Base-by-base conservation (phyloP, 1,284 basidiomycete genomes). In the Sanghuangporus baumii region DNA sequence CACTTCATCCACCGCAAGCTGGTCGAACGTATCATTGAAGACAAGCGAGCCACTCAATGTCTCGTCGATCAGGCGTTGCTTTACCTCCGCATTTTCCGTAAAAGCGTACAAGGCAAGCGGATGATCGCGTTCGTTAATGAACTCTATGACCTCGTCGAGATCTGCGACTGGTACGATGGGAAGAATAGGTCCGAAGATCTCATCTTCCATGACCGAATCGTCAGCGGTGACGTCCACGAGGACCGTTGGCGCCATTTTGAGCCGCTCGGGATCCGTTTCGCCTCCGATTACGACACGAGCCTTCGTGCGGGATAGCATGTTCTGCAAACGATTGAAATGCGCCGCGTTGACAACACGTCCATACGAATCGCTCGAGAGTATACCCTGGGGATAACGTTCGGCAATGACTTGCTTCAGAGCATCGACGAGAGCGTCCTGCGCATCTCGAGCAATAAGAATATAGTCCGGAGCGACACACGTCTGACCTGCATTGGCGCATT, bases 401-500 rank as follows among this genome's bases (percentile, higher is more conserved):
- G 57, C 54, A 36, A 64, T 38, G 12, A 74, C 76, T 60, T 75
- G 72, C 58, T 72, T 69, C 57, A 79, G 70, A n/a, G 73, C 77
- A 11, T 69, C 66, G 38, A 79, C 69, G 46, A 83, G 74, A 56
- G 74, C 71, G 55, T 78, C 75, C 59, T 79, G 76, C 34, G 73
- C 69, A 36, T 75, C 70, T 31, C 74, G 71, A 12, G 73, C 72
- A 60, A 77, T 74, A 26, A 83, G 74, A 8, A 83, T 72, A 70
- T 83, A 83, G 69, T 84, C 82, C n/a, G 82, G 81, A 2, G 78
- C 74, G 43, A 83, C 76, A 73, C 75, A 77, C 37, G 75, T 74
- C 71, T 79, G 78, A 1, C 79, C 78, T 20, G 71, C 68, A 65
- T 79, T 79, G 63, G 76, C 66, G 16, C 74, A 66, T 70, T 84